Base-by-base conservation (phyloP, 306 rosid species). In the Lathyrus sativus region DNA sequence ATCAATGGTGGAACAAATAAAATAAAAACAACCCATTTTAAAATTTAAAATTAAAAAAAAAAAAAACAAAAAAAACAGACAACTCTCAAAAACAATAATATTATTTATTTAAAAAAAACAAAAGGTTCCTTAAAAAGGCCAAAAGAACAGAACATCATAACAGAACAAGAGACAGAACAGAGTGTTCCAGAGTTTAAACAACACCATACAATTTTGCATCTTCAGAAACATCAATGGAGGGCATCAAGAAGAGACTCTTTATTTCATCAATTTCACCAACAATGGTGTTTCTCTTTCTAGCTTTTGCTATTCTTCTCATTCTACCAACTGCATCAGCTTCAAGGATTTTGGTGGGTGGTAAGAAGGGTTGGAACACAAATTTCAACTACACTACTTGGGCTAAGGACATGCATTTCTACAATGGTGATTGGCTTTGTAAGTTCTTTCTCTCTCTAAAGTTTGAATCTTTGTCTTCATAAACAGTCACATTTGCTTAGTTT, bases 361-460 rank as follows among this genome's bases (percentile, higher is more conserved):
- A 46, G 55, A 65, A 53, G 85, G 96, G 96, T 15, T 93, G 99
- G 99, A 74, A 28, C 44, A 53, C 86, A 53, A 85, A 84, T 81
- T 59, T 88, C 2, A 93, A 93, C 83, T 90, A 87, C 81, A 90
- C 96, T 26, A 55, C 65, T 3, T 93, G 97, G 97, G 90, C 91
- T 19, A 71, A 63, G 69, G 92, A 13, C 24, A 81, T 62, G 60
- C 91, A 93, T 75, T 93, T 93, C 90, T 90, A 90, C 88, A 82
- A 82, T 67, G 95, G 84, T 39, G 99, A 93, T 43, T 93, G 96
- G 97, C 95, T 93, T 64, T 90, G 96, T 93, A 87, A 85, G 87
- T 12, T 28, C 24, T 39, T 50, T 43, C 13, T 37, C 7, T 66
- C 26, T 56, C 6, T 18, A 14, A 37, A 63, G 62, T 26, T 57